Evolutionary conservation across 192 early-diverging fungal genomes (phyloP), one percentile per base, ranked within the genome.

Genomic region (Coemansia sp.): DNA sequence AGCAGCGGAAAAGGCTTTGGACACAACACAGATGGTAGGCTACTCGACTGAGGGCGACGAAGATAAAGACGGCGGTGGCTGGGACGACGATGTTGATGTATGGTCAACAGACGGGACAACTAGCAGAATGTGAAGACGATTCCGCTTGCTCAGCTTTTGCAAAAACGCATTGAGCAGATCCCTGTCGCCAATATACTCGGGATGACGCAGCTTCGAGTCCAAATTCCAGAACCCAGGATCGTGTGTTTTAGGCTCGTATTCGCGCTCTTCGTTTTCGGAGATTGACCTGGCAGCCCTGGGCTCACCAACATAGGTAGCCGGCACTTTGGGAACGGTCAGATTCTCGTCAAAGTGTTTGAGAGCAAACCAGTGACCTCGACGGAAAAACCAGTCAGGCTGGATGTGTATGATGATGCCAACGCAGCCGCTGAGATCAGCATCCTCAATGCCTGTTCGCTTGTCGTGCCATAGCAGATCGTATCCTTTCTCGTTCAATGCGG

Each of bases 221-320:
- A 79, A 47, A 64, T 79, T 79, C 76, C 76, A 79, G 42, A 79
- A 79, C 2, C 76, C 76, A 8, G 70, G 67, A n/a, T 69, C 64
- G 31, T 53, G 55, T 1, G 64, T 59, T 19, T 62, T 62, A 5
- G 64, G 12, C 6, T 68, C 70, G 25, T 78, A 71, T 5, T 78
- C 75, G 23, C 53, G 61, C 57, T 60, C 59, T 17, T 54, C 65
- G 15, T 60, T 44, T 31, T 72, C 66, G 0, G 38, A 53, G 4
- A n/a, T 57, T n/a, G 70, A 72, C 34, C 66, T 46, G n/a, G 66
- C 44, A n/a, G 70, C 65, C 12, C 70, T 38, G 2, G 75, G 75
- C 61, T 78, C 69, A 20, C 76, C 76, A 0, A 73, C 76, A 50
- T 65, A 66, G 19, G 22, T 56, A 14, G 37, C 48, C 1, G 66